These are phyloP conservation scores for Syzygium aqueum DNA, from an alignment of 345 rosid genomes.

Conservation along the genomic window DNA sequence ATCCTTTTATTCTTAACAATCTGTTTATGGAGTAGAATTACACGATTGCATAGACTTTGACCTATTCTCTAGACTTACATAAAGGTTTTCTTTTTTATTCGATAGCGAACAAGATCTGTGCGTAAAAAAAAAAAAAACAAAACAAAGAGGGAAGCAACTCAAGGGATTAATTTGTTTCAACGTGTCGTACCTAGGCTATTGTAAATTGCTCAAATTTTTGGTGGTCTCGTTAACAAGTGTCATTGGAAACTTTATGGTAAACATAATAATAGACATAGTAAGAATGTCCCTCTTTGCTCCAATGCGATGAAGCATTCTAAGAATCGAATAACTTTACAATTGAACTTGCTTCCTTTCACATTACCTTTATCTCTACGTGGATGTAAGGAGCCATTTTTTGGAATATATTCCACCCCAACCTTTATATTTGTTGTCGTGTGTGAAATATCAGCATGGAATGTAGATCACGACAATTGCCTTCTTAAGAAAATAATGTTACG, in stretches of 20 bases:
- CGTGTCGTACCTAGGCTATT: background rate
- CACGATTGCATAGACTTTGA: background rate
- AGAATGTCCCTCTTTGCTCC: background rate
- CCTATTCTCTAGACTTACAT: background rate
- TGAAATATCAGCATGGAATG: rapidly evolving
- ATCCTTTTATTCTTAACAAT: background rate
- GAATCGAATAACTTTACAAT: background rate
- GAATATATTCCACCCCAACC: background rate
- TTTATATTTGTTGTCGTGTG: background rate
- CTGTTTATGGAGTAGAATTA: background rate
- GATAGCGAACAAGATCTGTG: background rate
- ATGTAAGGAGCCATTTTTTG: background rate
- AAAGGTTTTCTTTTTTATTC: background rate
- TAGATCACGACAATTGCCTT: background rate
- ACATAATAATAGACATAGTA: background rate
- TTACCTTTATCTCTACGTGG: background rate
- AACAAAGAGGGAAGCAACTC: background rate
- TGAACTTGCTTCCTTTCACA: background rate
- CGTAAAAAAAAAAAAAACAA: no score
- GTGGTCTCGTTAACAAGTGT: background rate
- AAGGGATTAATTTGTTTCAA: background rate
- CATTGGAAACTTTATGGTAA: background rate
- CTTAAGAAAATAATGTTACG: background rate
- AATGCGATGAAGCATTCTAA: background rate
- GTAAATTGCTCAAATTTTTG: background rate